Conservation (phyloP, 1,284 basidiomycete species). For the Puccinia hordei region DNA sequence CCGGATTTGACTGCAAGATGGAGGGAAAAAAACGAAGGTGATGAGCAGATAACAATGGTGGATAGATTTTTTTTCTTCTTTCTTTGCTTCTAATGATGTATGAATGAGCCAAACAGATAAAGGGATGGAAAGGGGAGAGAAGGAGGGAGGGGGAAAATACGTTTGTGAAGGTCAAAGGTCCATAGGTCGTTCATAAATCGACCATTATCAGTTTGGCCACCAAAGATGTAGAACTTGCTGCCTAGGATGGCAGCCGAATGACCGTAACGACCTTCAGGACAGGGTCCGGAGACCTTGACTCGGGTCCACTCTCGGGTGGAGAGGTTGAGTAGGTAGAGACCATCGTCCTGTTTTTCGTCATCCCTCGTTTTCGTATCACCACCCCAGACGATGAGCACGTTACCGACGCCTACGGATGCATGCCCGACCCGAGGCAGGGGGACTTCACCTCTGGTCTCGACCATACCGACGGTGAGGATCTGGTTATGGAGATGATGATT, state of each 20-base stretch:
- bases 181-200: slow-evolving; percentile 90
- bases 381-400: slow-evolving; percentile 96
- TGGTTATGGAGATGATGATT: slow-evolving; percentile 47
- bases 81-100: too few species aligned
- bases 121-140: too few species aligned
- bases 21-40: too few species aligned
- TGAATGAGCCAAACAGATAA: too few species aligned
- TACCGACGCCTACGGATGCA: slow-evolving; percentile 90
- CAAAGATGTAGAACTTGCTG: slow-evolving; percentile 90
- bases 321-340: slow-evolving; percentile 91
- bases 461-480: slow-evolving; percentile 64
- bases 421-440: slow-evolving; percentile 92
- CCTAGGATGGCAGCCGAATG: slow-evolving; percentile 92
- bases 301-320: slow-evolving; percentile 91
- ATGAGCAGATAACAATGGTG: too few species aligned
- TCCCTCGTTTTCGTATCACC: slow-evolving; percentile 84
- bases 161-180: slow-evolving; percentile 90
- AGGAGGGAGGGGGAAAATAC: slow-evolving; percentile 63
- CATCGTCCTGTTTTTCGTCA: slow-evolving; percentile 79
- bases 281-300: slow-evolving; percentile 73
- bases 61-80: too few species aligned
- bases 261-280: slow-evolving; percentile 87
- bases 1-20: slow-evolving; percentile 63
- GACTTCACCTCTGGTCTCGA: slow-evolving; percentile 78
- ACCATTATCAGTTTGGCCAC: slow-evolving; percentile 88